Evolutionary conservation across 2,329 filamentous ascomycete species (phyloP), one percentile per base, ranked within the genome.

Genomic region (Akanthomyces uredinophilus): DNA sequence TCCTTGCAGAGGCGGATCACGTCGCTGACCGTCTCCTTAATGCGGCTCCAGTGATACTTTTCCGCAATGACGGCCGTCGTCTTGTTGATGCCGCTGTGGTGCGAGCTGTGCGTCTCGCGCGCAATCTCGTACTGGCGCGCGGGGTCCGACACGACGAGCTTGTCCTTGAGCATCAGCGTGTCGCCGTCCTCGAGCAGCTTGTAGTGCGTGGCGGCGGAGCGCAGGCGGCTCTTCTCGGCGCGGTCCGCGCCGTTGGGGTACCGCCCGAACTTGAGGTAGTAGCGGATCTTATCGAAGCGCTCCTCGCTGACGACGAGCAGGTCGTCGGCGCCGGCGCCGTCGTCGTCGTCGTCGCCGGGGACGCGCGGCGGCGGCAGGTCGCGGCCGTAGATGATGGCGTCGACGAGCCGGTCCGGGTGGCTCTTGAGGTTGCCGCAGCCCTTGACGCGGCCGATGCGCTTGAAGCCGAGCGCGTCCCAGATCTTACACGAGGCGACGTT

Each of bases 211-310:
- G 93, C 93, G 53, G 94, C 93, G 75, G 91, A 96, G 69, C 95
- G 87, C 62, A 99, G 86, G 69, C 94, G 90, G 77, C 89, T 94
- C 84, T 98, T 98, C 77, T 98, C 95, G 62, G 93, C 93, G 63
- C 94, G 87, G 80, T 97, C 92, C 72, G 94, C 93, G 65, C 93
- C 94, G 70, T 89, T 88, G 64, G 95, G 95, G 75, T 99, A 98
- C 75, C 93, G 92, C 71, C 89, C 89, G 74, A 93, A 92, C 77
- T 96, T 96, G 72, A 98, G 87, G 77, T 98, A 98, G 81, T 91
- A 98, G 71, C 93, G 90, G 74, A 98, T 98, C 82, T 97, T 97
- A 81, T 97, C 94, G 81, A 98, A 98, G 68, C 95, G 91, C 79
- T 97, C 93, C 80, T 97, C 93, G 75, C 89, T 93, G 70, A 94